Conservation (phyloP, 768 basidiomycete species). For the Boletus edulis region DNA sequence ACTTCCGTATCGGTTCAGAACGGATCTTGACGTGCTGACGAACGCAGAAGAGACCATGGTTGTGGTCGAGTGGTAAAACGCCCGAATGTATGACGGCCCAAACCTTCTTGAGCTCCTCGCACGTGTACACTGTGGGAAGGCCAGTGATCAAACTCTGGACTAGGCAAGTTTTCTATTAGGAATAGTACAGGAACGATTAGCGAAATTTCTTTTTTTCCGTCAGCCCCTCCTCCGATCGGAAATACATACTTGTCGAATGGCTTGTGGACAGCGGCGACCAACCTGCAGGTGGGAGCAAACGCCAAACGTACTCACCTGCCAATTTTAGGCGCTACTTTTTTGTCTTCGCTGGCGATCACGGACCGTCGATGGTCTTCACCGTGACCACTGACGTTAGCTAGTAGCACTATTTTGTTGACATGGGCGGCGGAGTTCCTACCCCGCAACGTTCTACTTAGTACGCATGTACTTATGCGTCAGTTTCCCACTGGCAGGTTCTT, state of each 20-base stretch:
- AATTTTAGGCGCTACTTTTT: neutral
- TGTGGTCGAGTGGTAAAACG: neutral
- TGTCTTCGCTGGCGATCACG: neutral
- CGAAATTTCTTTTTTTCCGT: neutral
- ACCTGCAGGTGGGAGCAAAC: neutral
- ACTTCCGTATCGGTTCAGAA: neutral
- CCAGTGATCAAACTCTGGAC: too few relatives aligned
- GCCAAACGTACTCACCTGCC: slow-evolving; percentile 8
- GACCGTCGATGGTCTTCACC: neutral
- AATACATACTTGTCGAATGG: neutral
- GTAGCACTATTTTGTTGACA: too few relatives aligned
- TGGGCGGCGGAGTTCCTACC: too few relatives aligned
- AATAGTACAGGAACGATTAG: neutral
- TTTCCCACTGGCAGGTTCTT: neutral
- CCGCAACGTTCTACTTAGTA: too few relatives aligned
- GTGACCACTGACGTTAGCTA: neutral
- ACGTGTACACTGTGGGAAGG: neutral
- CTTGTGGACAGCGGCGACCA: neutral
- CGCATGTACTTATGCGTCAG: too few relatives aligned
- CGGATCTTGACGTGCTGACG: neutral
- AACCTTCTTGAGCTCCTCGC: neutral
- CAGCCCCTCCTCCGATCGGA: neutral
- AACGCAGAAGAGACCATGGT: neutral
- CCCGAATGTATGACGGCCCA: too few relatives aligned
- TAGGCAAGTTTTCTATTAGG: neutral